Percentiles rank a stretch among this genome's conserved stretches.
These are phyloP conservation scores for Clonostachys rosea DNA, from an alignment of 2,329 filamentous ascomycete genomes.

Conservation along the genomic window DNA sequence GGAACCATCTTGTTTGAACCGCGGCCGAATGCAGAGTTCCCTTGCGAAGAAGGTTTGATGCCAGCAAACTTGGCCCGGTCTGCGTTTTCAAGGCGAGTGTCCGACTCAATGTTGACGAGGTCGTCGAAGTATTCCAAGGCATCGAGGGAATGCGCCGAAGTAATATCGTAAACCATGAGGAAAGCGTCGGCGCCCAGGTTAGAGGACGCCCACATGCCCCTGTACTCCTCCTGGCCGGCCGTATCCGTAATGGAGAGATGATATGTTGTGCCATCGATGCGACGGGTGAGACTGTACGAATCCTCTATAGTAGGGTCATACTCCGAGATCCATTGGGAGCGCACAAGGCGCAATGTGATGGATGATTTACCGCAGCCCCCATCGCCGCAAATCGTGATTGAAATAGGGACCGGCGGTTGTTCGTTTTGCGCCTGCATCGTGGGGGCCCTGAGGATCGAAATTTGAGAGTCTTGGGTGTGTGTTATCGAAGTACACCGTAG, in stretches of 20 bases:
- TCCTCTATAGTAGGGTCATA: constrained; percentile 81
- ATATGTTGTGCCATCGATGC: constrained; percentile 76
- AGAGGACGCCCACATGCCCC: constrained; percentile 76
- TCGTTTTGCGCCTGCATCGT: neutral
- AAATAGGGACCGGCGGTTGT: constrained; percentile 47
- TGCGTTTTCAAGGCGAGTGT: constrained; percentile 61
- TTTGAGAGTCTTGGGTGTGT: no score
- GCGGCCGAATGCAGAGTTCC: neutral
- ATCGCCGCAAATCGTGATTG: constrained; percentile 82
- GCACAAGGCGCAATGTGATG: constrained; percentile 77
- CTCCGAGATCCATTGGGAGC: constrained; percentile 79
- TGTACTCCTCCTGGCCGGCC: constrained; percentile 86
- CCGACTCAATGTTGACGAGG: constrained; percentile 78
- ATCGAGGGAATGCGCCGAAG: constrained; percentile 61
- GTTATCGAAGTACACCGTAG: no score
- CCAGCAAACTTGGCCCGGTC: constrained; percentile 42
- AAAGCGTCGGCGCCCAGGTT: constrained; percentile 80
- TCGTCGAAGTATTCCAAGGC: constrained; percentile 76
- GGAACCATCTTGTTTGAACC: constrained; percentile 45
- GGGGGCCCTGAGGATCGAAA: no score
- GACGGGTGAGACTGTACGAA: constrained; percentile 78
- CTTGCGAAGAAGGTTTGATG: constrained; percentile 13
- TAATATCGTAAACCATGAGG: constrained; percentile 86
- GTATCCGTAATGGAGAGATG: constrained; percentile 78
- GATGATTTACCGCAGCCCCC: constrained; percentile 83